These are phyloP conservation scores for Euphorbia pulcherrima DNA, from an alignment of 345 rosid species.

Conservation along the genomic window DNA sequence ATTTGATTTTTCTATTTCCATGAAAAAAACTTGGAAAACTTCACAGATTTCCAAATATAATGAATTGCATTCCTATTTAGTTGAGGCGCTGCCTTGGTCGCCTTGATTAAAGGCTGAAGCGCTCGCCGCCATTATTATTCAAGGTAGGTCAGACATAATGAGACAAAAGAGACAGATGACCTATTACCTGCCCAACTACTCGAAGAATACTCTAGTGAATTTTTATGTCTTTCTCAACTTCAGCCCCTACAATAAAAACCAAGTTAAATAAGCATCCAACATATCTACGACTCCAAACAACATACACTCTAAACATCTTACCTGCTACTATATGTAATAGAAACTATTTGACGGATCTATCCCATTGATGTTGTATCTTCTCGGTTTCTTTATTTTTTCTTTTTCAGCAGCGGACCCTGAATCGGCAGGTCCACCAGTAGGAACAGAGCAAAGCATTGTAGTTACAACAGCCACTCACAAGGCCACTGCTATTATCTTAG, in stretches of 20 bases:
- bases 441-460: conserved; percentile 78
- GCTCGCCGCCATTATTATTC: too few relatives aligned
- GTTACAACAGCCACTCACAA: conserved; percentile 86
- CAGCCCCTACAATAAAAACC: conserved; percentile 48
- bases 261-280: conserved; percentile 15
- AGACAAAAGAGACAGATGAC: conserved; percentile 10
- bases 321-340: conserved; percentile 80
- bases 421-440: conserved; percentile 77
- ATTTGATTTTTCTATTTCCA: too few relatives aligned
- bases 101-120: too few relatives aligned
- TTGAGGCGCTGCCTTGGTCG: too few relatives aligned
- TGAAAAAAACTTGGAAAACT: too few relatives aligned
- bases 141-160: neutral
- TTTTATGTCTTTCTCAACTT: conserved; percentile 76
- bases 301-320: conserved; percentile 20
- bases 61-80: too few relatives aligned
- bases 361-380: conserved; percentile 68
- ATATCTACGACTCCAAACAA: neutral
- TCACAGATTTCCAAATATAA: too few relatives aligned
- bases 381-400: conserved; percentile 87
- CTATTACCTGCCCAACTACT: conserved; percentile 79
- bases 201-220: conserved; percentile 65
- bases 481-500: too few relatives aligned
- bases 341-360: conserved; percentile 72
- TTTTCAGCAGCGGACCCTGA: conserved; percentile 65